Base-by-base conservation (phyloP, 306 rosid genomes). In the Ammopiptanthus mongolicus region DNA sequence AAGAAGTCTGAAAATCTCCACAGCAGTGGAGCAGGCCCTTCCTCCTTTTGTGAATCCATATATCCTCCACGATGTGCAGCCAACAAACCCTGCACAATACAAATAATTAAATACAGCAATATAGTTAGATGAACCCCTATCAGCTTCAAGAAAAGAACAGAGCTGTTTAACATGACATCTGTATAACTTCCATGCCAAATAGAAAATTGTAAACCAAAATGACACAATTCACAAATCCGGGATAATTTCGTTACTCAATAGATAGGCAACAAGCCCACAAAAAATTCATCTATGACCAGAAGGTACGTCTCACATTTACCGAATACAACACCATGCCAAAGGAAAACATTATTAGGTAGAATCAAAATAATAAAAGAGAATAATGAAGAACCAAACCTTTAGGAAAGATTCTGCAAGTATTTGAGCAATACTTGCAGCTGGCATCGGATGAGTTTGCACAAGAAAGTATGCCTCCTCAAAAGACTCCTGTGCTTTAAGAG, bases 21-120 rank as follows among this genome's bases (percentile, higher is more conserved):
- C 12, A 94, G 81, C 63, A 94, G 77, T 23, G 98, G 98, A 80
- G 96, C 95, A 69, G 98, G 98, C 55, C 98, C 98, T 88, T 94
- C 97, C 77, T 94, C 98, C 86, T 90, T 94, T 83, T 91, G 97
- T 34, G 97, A 87, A 80, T 94, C 98, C 86, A 94, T 90, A 78
- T 91, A 94, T 65, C 98, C 98, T 77, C 98, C 98, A 71, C 98
- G 97, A 86, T 94, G 98, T 21, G 98, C 98, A 65, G 98, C 98
- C 85, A 94, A 75, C 76, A 94, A 85, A 74, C 98, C 98, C 97
- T 94, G 82, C 46, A 76, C 74, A 55, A 44, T 34, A 58, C 23
- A 80, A 58, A 65, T 41, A 51, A 52, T 56, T 48, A 56, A 75
- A 51, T 28, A 51, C n/a, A 76, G 52, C 46, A 68, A 37, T 48